Percentiles rank a stretch among this genome's conserved stretches.
Evolutionary conservation across 2,329 filamentous ascomycete species (phyloP).

Genomic region (Penicillium fuscoglaucum): DNA sequence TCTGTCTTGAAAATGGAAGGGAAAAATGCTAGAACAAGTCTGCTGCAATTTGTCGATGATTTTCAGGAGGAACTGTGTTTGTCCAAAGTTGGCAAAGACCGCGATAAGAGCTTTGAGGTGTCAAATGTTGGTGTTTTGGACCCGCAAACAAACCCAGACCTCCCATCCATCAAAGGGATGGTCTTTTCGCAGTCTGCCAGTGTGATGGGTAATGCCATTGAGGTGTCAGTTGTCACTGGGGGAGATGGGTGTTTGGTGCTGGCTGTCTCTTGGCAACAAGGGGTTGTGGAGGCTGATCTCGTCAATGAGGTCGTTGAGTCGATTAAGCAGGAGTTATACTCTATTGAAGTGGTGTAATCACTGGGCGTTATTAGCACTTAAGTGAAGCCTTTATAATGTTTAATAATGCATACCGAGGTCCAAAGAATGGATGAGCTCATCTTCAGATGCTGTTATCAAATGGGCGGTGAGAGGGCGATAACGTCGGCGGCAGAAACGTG

Average conservation of each 20-base stretch:
- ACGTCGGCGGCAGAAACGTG: slow-evolving; percentile 29
- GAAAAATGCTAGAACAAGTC: slow-evolving; percentile 36
- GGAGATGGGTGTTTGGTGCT: slow-evolving; percentile 46
- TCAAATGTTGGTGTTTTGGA: slow-evolving; percentile 49
- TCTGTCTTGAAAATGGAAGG: slow-evolving; percentile 29
- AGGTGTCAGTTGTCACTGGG: slow-evolving; percentile 46
- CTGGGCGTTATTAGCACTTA: background rate
- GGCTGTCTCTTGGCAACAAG: slow-evolving; percentile 45
- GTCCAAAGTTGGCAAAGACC: slow-evolving; percentile 41
- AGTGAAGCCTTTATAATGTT: slow-evolving; percentile 1
- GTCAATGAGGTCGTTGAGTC: slow-evolving; percentile 23
- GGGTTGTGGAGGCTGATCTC: slow-evolving; percentile 34
- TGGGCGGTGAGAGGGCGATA: slow-evolving; percentile 26
- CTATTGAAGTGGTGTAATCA: background rate
- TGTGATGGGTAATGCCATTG: slow-evolving; percentile 41
- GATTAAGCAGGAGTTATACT: slow-evolving; percentile 17
- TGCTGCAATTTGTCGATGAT: slow-evolving; percentile 45
- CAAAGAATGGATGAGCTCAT: background rate
- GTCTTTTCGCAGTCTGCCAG: slow-evolving; percentile 49
- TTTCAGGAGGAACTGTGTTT: slow-evolving; percentile 39
- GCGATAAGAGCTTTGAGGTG: slow-evolving; percentile 45
- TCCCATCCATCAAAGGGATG: slow-evolving; percentile 40
- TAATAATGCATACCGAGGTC: background rate
- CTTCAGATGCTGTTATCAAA: background rate
- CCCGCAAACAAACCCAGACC: slow-evolving; percentile 9